A percentile compares a stretch with the other conserved stretches of the same genome.
These are phyloP conservation scores for Hypoxylon sp. DNA, from an alignment of 2,329 filamentous ascomycete genomes.

Conservation along the genomic window DNA sequence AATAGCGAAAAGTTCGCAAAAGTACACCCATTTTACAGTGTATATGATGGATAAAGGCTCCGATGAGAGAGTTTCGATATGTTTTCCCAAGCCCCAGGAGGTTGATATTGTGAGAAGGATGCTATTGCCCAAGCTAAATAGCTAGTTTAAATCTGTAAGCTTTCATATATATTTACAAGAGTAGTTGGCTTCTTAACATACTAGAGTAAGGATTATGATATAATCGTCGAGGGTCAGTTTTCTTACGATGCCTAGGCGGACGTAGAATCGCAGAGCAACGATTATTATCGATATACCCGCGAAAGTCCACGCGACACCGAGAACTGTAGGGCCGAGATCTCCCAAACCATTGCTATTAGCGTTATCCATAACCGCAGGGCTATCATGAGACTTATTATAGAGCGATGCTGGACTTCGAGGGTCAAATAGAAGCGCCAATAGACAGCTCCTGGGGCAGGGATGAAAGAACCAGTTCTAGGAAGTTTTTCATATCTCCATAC, in stretches of 20 bases:
- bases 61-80: constrained; percentile 8
- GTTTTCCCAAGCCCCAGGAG: constrained; percentile 39
- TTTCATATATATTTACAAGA: too few species aligned
- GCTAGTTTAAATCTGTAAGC: constrained; percentile 10
- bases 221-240: constrained; percentile 30
- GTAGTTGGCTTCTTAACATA: constrained; percentile 1
- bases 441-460: too few species aligned
- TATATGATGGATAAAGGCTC: constrained; percentile 15
- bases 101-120: constrained; percentile 34
- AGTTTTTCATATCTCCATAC: too few species aligned
- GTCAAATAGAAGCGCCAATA: too few species aligned
- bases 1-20: constrained; percentile 38
- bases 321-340: constrained; percentile 36
- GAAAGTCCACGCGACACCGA: constrained; percentile 30
- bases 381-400: too few species aligned
- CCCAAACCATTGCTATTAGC: neutral
- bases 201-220: constrained; percentile 29
- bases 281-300: constrained; percentile 14
- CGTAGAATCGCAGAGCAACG: constrained; percentile 28
- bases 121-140: constrained; percentile 25
- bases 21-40: constrained; percentile 38
- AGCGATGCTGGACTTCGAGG: too few species aligned
- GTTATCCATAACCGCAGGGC: too few species aligned
- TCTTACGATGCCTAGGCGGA: constrained; percentile 1
- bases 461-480: too few species aligned